Base-by-base conservation (phyloP, 1,284 basidiomycete genomes). In the Coniophora puteana region DNA sequence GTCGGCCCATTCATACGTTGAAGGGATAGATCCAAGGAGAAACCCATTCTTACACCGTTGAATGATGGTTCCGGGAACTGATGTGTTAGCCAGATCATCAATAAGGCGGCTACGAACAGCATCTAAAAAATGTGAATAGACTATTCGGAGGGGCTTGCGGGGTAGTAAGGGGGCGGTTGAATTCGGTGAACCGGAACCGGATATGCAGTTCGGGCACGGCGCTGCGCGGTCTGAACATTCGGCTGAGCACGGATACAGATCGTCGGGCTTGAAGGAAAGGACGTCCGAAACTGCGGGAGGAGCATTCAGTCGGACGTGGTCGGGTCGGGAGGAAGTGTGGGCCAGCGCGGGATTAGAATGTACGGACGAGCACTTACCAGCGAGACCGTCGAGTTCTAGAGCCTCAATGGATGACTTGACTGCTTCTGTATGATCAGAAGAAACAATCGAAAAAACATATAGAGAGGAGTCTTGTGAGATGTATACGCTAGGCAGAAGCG, bases 31-130 rank as follows among this genome's bases (percentile, higher is more conserved):
- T 35, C 70, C 65, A 14, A 86, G 68, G 12, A 87, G 54, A 51
- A 88, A 76, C 0, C 85, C 84, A 36, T 69, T 67, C 53, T 70
- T 72, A 33, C 78, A 64, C 30, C 78, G 69, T 62, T 68, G 36
- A 52, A 56, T 34, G 36, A 49, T 65, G 64, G 49, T 50, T 45
- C 51, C 55, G 17, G 34, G 36, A 34, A 46, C 47, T 30, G 63
- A 61, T 12, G 64, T 57, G 36, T 66, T 61, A n/a, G 73, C 67
- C 22, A 84, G 62, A 52, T 80, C 76, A 43, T 79, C 71, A 27
- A 83, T 71, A 21, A 85, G 61, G 22, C 68, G 54, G 28, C 57
- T 71, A 52, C 69, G 68, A 16, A 73, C 47, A n/a, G 75, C 74
- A 21, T 59, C 59, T 24, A 76, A 51, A 48, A 78, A 74, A 30